Evolutionary conservation across 108 stramenopile genomes (phyloP).

Genomic region (Cyclotella cryptica): DNA sequence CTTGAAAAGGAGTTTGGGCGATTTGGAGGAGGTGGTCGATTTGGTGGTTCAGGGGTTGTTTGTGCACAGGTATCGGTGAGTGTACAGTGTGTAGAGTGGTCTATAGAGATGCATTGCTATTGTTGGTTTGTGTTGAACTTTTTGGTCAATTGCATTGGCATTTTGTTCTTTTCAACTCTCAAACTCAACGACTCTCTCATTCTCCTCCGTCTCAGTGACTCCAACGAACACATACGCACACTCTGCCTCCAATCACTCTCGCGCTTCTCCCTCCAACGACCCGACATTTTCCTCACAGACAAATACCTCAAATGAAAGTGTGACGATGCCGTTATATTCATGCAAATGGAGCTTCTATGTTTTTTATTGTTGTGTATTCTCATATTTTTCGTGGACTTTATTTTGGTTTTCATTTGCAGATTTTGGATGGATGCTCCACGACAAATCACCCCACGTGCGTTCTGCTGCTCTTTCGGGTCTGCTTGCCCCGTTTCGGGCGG

Average conservation of each 20-base stretch:
- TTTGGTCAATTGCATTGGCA: too few species aligned
- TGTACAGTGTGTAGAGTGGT: background rate
- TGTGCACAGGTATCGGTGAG: constrained; percentile 74
- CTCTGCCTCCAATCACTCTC: constrained; percentile 69
- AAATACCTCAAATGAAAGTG: constrained; percentile 93
- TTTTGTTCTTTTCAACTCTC: too few species aligned
- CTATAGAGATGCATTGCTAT: constrained; percentile 3
- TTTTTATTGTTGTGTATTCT: too few species aligned
- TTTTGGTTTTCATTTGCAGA: too few species aligned
- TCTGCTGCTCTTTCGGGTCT: constrained; percentile 70
- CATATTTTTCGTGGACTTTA: too few species aligned
- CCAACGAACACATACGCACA: constrained; percentile 76
- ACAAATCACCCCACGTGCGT: constrained; percentile 74
- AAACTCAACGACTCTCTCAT: background rate
- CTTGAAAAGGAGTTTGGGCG: constrained; percentile 62
- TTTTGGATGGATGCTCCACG: constrained; percentile 89
- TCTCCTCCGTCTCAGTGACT: constrained; percentile 53
- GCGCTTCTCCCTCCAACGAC: constrained; percentile 68
- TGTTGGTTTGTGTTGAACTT: background rate
- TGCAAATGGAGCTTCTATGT: too few species aligned
- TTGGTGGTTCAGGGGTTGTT: constrained; percentile 74
- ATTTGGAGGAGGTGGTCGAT: constrained; percentile 70
- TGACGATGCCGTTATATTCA: too few species aligned
- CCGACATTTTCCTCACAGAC: constrained; percentile 80
- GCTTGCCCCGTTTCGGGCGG: constrained; percentile 63